Conservation (phyloP, 2,329 filamentous ascomycete genomes). For the Fusarium bulbicola region DNA sequence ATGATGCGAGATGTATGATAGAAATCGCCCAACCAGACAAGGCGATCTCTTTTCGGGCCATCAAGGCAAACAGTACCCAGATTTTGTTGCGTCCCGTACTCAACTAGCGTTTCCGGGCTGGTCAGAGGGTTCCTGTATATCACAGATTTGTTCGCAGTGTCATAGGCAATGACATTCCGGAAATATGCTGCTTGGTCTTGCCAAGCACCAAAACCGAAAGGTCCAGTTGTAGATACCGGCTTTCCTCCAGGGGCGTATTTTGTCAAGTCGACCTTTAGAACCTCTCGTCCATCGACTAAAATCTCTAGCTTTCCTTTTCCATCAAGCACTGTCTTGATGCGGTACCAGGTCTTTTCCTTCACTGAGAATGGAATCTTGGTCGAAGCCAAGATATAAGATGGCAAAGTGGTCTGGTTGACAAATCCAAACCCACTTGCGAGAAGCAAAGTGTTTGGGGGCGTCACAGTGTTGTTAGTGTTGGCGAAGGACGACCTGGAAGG, state of each 20-base stretch:
- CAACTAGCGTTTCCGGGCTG: background rate
- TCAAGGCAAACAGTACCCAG: conserved; percentile 2
- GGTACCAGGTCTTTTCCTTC: conserved; percentile 3
- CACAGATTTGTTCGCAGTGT: background rate
- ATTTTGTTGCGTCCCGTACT: background rate
- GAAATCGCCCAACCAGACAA: conserved; percentile 10
- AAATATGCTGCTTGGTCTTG: conserved; percentile 10
- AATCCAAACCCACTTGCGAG: background rate
- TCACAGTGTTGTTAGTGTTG: conserved; percentile 1
- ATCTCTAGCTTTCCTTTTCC: background rate
- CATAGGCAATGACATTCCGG: background rate
- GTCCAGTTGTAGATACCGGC: background rate
- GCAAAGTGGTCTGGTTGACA: conserved; percentile 5
- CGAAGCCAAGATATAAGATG: conserved; percentile 4
- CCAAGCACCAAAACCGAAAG: conserved; percentile 2
- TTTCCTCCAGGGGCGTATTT: background rate
- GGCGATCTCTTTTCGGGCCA: conserved; percentile 10
- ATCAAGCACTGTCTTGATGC: background rate
- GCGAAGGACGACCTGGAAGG: background rate
- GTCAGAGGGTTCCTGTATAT: background rate
- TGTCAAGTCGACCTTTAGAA: background rate
- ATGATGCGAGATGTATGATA: conserved; percentile 14
- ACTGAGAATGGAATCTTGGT: background rate
- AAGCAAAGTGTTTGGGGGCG: background rate
- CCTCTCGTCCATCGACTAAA: background rate